Conservation (phyloP, 2,329 filamentous ascomycete genomes). For the Aspergillus intermedius region DNA sequence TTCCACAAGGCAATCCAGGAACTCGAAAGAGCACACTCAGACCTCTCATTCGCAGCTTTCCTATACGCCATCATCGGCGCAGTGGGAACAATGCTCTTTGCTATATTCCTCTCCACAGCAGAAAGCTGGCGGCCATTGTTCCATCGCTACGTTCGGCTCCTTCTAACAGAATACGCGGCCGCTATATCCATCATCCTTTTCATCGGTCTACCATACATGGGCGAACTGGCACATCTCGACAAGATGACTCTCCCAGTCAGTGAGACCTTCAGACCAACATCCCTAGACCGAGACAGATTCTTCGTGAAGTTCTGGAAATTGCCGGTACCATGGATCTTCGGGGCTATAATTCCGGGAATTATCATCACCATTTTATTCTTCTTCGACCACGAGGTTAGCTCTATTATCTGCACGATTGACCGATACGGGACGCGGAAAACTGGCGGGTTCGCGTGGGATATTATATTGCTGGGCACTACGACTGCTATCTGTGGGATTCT, state of each 20-base stretch:
- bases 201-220: slow-evolving; percentile 56
- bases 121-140: slow-evolving; percentile 57
- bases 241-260: slow-evolving; percentile 54
- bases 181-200: slow-evolving; percentile 62
- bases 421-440: slow-evolving; percentile 57
- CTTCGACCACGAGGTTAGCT: slow-evolving; percentile 64
- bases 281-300: slow-evolving; percentile 49
- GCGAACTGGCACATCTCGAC: slow-evolving; percentile 53
- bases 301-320: slow-evolving; percentile 60
- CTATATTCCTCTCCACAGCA: slow-evolving; percentile 56
- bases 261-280: slow-evolving; percentile 51
- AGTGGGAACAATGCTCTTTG: slow-evolving; percentile 56
- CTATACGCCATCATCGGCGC: slow-evolving; percentile 60
- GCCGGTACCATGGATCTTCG: slow-evolving; percentile 53
- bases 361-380: slow-evolving; percentile 63
- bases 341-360: slow-evolving; percentile 55
- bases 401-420: slow-evolving; percentile 59
- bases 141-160: slow-evolving; percentile 56
- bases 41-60: slow-evolving; percentile 56
- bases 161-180: slow-evolving; percentile 58
- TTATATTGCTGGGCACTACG: slow-evolving; percentile 55
- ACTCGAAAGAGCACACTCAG: slow-evolving; percentile 52
- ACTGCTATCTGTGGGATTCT: slow-evolving; percentile 59
- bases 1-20: slow-evolving; percentile 63
- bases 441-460: slow-evolving; percentile 59